Base-by-base conservation (phyloP, 768 basidiomycete species). In the Lactarius hatsudake region DNA sequence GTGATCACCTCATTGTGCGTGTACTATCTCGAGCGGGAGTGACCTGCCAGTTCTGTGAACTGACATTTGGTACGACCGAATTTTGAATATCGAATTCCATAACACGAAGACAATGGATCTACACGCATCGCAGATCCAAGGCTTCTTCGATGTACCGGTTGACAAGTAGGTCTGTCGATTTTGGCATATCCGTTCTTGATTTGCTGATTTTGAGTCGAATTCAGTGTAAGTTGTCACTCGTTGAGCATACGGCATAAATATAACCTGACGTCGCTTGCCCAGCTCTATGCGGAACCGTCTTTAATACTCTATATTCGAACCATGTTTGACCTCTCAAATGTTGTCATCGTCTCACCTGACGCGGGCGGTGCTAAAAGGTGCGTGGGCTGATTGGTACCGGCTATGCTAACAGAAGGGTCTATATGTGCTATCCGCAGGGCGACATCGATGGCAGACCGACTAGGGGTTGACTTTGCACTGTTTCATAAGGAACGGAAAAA, bases 401-500 rank as follows among this genome's bases (percentile, higher is more conserved):
- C 23, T 26, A 53, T 51, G 48, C n/a, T 13, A 53, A 23, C 23
- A 26, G 42, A 65, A 18, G 12, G 36, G 36, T 45, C 40, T 32
- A 36, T 32, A 48, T 65, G 5, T 32, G 23, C 23, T 43, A 18
- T 64, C 7, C 45, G 4, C 78, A 98, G 96, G 77, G 97, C 96
- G 36, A 97, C 96, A 38, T 96, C 96, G 23, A 93, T 99, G 72
- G 96, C 97, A 28, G 96, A 98, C 77, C 87, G 93, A 57, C 84
- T 98, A 67, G 94, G 94, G 61, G 92, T 98, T 65, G 96, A 98
- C 74, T 98, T 99, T 80, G 97, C 97, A 30, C 81, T 99, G 63
- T 98, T 98, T 83, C 97, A 99, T 86, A 96, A 98, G 76, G 97
- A 99, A 82, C 91, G 96, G 68, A 95, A 96, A 81, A 95, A 93